phyloP scores from a whole-genome alignment of 1,284 basidiomycete genomes.

The Trametes hirsuta region DNA sequence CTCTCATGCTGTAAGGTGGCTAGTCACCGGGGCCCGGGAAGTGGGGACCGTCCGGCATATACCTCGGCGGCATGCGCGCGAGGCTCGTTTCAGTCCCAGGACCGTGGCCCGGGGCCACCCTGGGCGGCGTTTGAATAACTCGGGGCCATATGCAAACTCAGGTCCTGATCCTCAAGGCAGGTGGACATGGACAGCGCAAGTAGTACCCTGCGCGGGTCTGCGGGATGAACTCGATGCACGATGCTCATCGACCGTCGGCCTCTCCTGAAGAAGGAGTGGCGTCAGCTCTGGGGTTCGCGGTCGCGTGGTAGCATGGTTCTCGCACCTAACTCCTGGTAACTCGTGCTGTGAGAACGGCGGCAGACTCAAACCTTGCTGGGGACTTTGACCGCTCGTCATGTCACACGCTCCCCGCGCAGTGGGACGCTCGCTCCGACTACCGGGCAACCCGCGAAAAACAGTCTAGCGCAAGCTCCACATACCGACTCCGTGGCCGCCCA shows the following conservation, averaged over 20 bases:
- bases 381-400: neutral
- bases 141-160: too few relatives aligned
- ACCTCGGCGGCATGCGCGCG: neutral
- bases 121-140: too few relatives aligned
- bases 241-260: too few relatives aligned
- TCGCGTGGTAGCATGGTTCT: neutral
- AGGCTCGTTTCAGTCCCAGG: neutral
- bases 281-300: too few relatives aligned
- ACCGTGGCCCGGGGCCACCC: neutral
- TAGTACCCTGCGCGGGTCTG: too few relatives aligned
- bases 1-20: neutral
- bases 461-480: too few relatives aligned
- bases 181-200: too few relatives aligned
- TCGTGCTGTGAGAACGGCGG: neutral
- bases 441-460: neutral
- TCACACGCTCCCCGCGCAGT: slow-evolving; percentile 1
- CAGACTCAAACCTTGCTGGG: neutral
- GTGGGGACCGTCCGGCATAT: neutral
- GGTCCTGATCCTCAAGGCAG: too few relatives aligned
- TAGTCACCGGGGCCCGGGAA: slow-evolving; percentile 3
- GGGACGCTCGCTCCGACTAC: neutral
- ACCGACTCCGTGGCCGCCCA: too few relatives aligned
- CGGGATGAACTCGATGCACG: too few relatives aligned
- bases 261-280: neutral
- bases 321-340: slow-evolving; percentile 1